Evolutionary conservation across 495 filamentous ascomycete species (phyloP).

Genomic region (Penicillium maclennaniae): DNA sequence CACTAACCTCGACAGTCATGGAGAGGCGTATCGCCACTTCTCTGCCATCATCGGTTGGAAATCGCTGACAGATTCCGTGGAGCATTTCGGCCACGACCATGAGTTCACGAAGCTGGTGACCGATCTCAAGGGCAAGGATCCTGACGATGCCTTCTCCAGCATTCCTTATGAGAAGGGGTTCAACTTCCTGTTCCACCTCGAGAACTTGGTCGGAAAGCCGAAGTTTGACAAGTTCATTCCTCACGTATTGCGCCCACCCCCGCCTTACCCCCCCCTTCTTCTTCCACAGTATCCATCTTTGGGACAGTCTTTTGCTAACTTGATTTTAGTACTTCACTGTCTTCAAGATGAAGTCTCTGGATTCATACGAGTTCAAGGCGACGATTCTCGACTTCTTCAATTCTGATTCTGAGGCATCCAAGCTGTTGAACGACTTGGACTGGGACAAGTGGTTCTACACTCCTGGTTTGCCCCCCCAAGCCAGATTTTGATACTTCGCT

Average conservation of each 20-base stretch:
- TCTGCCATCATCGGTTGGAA: slow-evolving; percentile 75
- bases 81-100: slow-evolving; percentile 72
- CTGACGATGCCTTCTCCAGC: slow-evolving; percentile 89
- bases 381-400: slow-evolving; percentile 82
- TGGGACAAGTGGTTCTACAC: slow-evolving; percentile 87
- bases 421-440: slow-evolving; percentile 65
- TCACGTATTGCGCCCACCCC: slow-evolving; percentile 46
- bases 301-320: slow-evolving; percentile 8
- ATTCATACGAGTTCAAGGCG: slow-evolving; percentile 88
- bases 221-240: slow-evolving; percentile 94
- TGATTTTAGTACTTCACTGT: slow-evolving; percentile 68
- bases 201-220: slow-evolving; percentile 76
- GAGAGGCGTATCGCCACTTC: slow-evolving; percentile 82
- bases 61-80: slow-evolving; percentile 67
- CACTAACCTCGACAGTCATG: slow-evolving; percentile 47
- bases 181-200: slow-evolving; percentile 76
- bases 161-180: slow-evolving; percentile 77
- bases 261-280: too few species aligned
- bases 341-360: slow-evolving; percentile 75
- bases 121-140: slow-evolving; percentile 83
- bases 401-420: slow-evolving; percentile 59
- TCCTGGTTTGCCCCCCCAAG: slow-evolving; percentile 80
- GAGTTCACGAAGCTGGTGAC: slow-evolving; percentile 90
- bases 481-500: slow-evolving; percentile 86
- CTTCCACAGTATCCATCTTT: not conserved